A percentile compares a stretch with the other conserved stretches of the same genome.
phyloP scores from a whole-genome alignment of 2,329 filamentous ascomycete species.

The Xylaria polymorpha region DNA sequence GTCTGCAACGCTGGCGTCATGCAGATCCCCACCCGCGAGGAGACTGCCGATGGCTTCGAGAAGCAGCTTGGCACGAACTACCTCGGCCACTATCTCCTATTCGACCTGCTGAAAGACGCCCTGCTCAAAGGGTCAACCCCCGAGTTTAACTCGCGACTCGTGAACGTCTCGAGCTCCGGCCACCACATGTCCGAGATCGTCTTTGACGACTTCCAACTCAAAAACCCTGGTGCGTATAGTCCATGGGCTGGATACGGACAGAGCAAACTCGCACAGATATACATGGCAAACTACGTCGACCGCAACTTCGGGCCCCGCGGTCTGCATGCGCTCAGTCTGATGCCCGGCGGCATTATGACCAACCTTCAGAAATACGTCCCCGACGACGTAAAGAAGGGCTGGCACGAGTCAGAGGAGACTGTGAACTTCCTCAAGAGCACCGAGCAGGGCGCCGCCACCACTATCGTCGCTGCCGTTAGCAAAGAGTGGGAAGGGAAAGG shows the following conservation, averaged over 20 bases:
- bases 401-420: not conserved
- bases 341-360: constrained; percentile 34
- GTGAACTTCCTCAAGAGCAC: constrained; percentile 33
- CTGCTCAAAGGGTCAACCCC: constrained; percentile 27
- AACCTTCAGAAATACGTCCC: constrained; percentile 30
- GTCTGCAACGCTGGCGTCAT: constrained; percentile 45
- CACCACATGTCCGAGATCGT: constrained; percentile 29
- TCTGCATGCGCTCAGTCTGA: constrained; percentile 53
- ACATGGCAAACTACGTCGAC: constrained; percentile 60
- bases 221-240: constrained; percentile 19
- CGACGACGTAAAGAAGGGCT: constrained; percentile 7
- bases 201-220: constrained; percentile 34
- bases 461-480: constrained; percentile 52
- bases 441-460: constrained; percentile 58
- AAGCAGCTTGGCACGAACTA: constrained; percentile 38
- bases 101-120: constrained; percentile 30
- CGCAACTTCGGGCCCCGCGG: constrained; percentile 55
- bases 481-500: constrained; percentile 48
- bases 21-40: constrained; percentile 29
- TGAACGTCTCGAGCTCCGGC: constrained; percentile 33
- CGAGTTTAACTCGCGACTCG: constrained; percentile 33
- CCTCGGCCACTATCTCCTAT: constrained; percentile 36
- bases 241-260: constrained; percentile 50
- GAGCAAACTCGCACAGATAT: constrained; percentile 60
- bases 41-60: constrained; percentile 35